Evolutionary conservation across 176 grass and related monocot species (phyloP).

Genomic region (Ensete ventricosum): DNA sequence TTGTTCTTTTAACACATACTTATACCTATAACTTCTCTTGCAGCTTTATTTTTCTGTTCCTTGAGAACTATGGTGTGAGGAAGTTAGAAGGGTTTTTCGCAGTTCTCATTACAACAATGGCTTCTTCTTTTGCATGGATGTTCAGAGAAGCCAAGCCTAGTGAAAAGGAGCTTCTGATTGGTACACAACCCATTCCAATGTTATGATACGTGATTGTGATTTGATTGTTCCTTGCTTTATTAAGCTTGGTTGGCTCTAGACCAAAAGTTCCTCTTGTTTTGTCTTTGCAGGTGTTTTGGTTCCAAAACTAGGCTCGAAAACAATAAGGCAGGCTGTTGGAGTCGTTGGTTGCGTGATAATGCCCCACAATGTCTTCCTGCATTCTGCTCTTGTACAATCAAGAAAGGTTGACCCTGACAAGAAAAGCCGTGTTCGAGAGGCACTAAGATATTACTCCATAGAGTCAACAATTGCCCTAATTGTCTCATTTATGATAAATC

Average conservation of each 20-base stretch:
- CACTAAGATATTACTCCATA: constrained; percentile 17
- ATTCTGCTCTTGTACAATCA: constrained; percentile 18
- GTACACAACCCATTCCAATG: not conserved
- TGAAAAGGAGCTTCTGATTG: constrained; percentile 4
- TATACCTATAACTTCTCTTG: not conserved
- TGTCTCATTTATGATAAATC: constrained; percentile 7
- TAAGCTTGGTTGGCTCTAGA: not conserved
- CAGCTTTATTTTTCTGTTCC: constrained; percentile 17
- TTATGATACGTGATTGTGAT: not conserved
- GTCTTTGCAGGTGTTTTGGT: constrained; percentile 10
- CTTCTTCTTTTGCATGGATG: constrained; percentile 16
- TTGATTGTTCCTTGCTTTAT: not conserved
- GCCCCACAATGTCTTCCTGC: constrained; percentile 12
- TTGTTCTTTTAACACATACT: not conserved
- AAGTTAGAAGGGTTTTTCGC: constrained; percentile 13
- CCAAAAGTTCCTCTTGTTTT: not conserved
- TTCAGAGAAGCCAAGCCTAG: constrained; percentile 5
- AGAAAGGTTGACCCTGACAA: constrained; percentile 12
- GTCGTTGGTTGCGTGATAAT: constrained; percentile 20
- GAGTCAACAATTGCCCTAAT: constrained; percentile 13
- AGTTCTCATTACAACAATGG: constrained; percentile 7
- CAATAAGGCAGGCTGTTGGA: constrained; percentile 10
- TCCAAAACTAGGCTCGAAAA: constrained; percentile 16
- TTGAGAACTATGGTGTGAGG: constrained; percentile 18
- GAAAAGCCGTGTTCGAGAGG: constrained; percentile 10